Percentiles rank a stretch among this genome's conserved stretches.
These are phyloP conservation scores for Clathrus columnatus DNA, from an alignment of 768 basidiomycete genomes.

Conservation along the genomic window DNA sequence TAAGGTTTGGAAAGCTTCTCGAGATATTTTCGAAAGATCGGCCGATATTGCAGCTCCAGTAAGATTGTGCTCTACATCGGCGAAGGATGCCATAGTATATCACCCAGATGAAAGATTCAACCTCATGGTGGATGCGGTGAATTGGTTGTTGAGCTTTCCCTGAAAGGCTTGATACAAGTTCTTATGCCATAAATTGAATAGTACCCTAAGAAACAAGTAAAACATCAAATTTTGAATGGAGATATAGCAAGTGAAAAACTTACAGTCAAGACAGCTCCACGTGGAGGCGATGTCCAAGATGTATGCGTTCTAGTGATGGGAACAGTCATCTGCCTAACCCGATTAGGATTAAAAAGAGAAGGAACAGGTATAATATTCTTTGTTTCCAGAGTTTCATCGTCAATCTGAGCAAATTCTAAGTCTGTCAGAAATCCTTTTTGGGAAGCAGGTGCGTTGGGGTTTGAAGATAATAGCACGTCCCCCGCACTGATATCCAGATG, in stretches of 20 bases:
- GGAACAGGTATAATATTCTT: too few species aligned
- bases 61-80: too few species aligned
- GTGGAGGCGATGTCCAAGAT: constrained; percentile 2
- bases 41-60: too few species aligned
- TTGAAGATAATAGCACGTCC: constrained; percentile 23
- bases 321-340: neutral
- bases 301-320: constrained; percentile 9
- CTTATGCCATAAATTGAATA: constrained; percentile 19
- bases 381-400: neutral
- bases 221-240: neutral
- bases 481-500: constrained; percentile 13
- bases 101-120: constrained; percentile 16
- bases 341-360: too few species aligned
- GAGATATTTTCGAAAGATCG: too few species aligned
- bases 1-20: too few species aligned
- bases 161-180: neutral
- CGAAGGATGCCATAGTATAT: neutral
- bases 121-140: constrained; percentile 6
- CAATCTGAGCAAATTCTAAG: constrained; percentile 21
- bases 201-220: too few species aligned
- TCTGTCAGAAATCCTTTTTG: constrained; percentile 25
- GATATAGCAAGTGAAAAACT: neutral
- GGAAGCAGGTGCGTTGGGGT: constrained; percentile 4
- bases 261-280: constrained; percentile 17
- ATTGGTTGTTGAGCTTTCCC: neutral